phyloP scores from a whole-genome alignment of 164 flowering plant genomes.

The Pachysandra terminalis region DNA sequence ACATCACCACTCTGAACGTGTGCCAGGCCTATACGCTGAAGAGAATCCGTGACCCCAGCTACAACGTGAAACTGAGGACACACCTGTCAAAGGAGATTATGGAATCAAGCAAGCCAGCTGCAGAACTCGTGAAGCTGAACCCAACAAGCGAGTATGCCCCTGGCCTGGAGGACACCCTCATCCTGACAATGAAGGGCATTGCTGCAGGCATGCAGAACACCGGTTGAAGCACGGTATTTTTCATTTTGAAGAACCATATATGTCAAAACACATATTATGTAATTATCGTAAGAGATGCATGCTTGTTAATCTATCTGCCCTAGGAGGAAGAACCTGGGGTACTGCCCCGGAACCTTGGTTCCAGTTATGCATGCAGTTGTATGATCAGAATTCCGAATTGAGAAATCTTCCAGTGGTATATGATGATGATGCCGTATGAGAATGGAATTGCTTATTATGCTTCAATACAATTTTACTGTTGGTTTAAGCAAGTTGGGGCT shows the following conservation, averaged over 20 bases:
- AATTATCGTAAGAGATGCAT: not conserved
- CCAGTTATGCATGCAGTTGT: not conserved
- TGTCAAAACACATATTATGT: too few species aligned
- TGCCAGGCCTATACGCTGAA: slow-evolving; percentile 93
- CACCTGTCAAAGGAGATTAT: slow-evolving; percentile 72
- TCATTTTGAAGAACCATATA: too few species aligned
- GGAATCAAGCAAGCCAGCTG: slow-evolving; percentile 63
- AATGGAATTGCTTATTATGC: not conserved
- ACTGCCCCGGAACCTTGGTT: slow-evolving; percentile 5
- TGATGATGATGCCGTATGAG: too few species aligned
- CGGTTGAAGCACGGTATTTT: slow-evolving; percentile 42
- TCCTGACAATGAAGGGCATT: slow-evolving; percentile 98
- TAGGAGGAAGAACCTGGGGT: not conserved
- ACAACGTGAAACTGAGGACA: too few species aligned
- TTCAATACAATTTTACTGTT: not conserved
- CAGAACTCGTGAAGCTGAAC: too few species aligned
- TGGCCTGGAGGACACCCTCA: too few species aligned
- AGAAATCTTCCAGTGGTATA: not conserved
- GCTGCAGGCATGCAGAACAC: slow-evolving; percentile 99
- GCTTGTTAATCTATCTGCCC: not conserved
- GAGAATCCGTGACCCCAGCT: slow-evolving; percentile 84
- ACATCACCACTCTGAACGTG: too few species aligned
- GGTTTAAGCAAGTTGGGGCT: not conserved
- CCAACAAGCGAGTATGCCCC: too few species aligned
- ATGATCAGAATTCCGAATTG: not conserved